Evolutionary conservation across 805 yeast species (phyloP), one percentile per base, ranked within the genome.

Genomic region (Saturnispora kantuleensis): DNA sequence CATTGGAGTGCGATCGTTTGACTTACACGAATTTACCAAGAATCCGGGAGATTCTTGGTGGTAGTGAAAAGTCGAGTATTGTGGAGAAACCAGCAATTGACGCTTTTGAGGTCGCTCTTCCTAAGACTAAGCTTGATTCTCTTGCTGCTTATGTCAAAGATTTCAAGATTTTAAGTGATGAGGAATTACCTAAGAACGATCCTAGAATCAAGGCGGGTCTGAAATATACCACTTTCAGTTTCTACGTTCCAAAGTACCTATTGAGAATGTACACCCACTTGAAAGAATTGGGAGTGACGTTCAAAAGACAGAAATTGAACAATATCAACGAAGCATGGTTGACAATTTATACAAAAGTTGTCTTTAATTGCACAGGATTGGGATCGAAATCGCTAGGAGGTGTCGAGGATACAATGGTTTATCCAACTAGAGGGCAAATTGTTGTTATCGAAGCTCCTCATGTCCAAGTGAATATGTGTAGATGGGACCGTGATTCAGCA

Each of bases 351-450:
- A 68, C 78, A 1, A 59, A 67, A 35, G 66, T 61, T 5, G 81
- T 83, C 7, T 79, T 84, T 70, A 85, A 85, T 54, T 84, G 94
- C 59, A 70, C 88, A 0, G 95, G 94, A 6, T 65, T 81, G 16
- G 84, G 88, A 9, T 83, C 93, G 1, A 67, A 66, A 38, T 57
- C 60, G 2, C 63, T 85, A 5, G 78, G 78, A 7, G 93, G 89
- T 11, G 85, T 81, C 13, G 63, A 66, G 16, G 95, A 85, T 55
- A 49, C 64, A 7, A 62, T 65, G 1, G 73, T 81, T 16, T 81
- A 78, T 52, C 90, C 95, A 7, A 76, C 84, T 0, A 67, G 95
- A 47, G 95, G 95, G 4, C 94, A 84, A 56, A 86, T 84, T 21
- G 81, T 83, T 16, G 79, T 83, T 9, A 69, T 84, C 16, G 71